Conservation (phyloP, 2,329 filamentous ascomycete genomes). For the Paraphaeosphaeria sporulosa region DNA sequence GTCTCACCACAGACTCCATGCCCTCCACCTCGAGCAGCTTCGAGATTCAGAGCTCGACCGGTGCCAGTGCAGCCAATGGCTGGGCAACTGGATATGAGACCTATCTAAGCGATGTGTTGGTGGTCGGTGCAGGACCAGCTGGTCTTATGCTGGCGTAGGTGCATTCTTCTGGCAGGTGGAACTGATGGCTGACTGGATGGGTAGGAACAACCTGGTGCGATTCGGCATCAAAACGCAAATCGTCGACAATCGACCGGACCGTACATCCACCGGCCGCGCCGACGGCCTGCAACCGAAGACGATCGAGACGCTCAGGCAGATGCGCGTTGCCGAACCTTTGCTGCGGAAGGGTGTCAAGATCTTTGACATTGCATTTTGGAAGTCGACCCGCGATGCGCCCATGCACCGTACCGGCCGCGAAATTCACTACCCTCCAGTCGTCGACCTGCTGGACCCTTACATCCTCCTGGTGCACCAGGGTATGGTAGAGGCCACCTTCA, state of each 20-base stretch:
- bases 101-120: constrained; percentile 49
- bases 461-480: constrained; percentile 72
- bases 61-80: constrained; percentile 27
- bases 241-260: constrained; percentile 72
- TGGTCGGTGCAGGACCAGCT: constrained; percentile 53
- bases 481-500: constrained; percentile 75
- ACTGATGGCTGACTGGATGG: constrained; percentile 14
- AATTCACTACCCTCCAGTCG: constrained; percentile 67
- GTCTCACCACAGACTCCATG: constrained; percentile 33
- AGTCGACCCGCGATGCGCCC: constrained; percentile 46
- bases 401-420: constrained; percentile 70
- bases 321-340: constrained; percentile 74
- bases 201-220: constrained; percentile 64
- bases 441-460: constrained; percentile 62
- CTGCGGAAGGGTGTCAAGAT: constrained; percentile 73
- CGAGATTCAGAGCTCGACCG: constrained; percentile 19
- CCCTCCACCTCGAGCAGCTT: constrained; percentile 33
- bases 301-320: constrained; percentile 77
- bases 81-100: constrained; percentile 35
- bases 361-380: constrained; percentile 78
- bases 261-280: constrained; percentile 72
- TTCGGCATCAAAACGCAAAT: constrained; percentile 72
- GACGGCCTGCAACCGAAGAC: constrained; percentile 81
- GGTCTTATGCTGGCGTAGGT: constrained; percentile 54
- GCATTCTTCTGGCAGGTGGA: neutral